Evolutionary conservation across 169 alveolate genomes (phyloP).

Genomic region (Cryptosporidium muris): DNA sequence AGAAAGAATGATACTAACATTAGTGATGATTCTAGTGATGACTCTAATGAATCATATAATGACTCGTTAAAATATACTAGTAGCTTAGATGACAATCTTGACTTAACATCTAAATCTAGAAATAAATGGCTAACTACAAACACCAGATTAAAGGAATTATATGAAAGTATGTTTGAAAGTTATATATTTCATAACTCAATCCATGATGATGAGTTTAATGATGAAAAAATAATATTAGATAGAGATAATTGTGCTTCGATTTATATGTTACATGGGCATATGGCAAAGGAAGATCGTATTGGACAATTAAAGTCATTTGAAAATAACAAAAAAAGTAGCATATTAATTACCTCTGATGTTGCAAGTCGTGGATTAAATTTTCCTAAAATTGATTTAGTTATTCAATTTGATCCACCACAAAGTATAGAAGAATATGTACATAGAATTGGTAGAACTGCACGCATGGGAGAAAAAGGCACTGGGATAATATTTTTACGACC

Average conservation of each 20-base stretch:
- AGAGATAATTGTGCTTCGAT: slow-evolving; percentile 3
- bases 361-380: slow-evolving; percentile 94
- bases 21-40: not conserved
- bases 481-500: slow-evolving; percentile 79
- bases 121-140: slow-evolving; percentile 56
- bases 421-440: slow-evolving; percentile 92
- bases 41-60: slow-evolving; percentile 2
- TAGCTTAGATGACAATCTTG: slow-evolving; percentile 20
- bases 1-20: not conserved
- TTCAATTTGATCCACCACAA: slow-evolving; percentile 93
- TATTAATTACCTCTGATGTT: slow-evolving; percentile 92
- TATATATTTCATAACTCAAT: slow-evolving; percentile 41
- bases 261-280: slow-evolving; percentile 65
- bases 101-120: not conserved
- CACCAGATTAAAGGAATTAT: slow-evolving; percentile 28
- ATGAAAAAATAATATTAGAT: not conserved
- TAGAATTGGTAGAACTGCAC: slow-evolving; percentile 94
- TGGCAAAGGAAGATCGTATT: slow-evolving; percentile 55
- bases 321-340: slow-evolving; percentile 53
- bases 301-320: slow-evolving; percentile 61
- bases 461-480: slow-evolving; percentile 90
- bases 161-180: slow-evolving; percentile 50
- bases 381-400: slow-evolving; percentile 88
- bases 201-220: slow-evolving; percentile 43
- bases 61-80: not conserved